Percentiles rank a stretch among this genome's conserved stretches.
Evolutionary conservation across 768 basidiomycete species (phyloP).

Genomic region (Tulasnella sp.): DNA sequence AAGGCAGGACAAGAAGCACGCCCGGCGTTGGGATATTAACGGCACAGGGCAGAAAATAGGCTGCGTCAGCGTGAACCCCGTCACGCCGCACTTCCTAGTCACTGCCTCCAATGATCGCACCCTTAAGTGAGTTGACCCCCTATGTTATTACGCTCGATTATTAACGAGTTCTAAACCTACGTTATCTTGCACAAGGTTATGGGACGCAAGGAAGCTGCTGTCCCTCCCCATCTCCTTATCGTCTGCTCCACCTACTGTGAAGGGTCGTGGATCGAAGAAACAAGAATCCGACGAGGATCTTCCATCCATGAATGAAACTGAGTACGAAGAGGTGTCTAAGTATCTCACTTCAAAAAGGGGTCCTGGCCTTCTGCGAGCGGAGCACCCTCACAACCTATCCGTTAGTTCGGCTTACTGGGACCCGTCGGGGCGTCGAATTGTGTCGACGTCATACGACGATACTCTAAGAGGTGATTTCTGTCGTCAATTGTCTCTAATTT

Average conservation of each 20-base stretch:
- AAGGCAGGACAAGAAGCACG: constrained; percentile 43
- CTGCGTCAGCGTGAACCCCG: constrained; percentile 68
- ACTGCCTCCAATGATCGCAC: constrained; percentile 67
- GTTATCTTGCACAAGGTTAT: constrained; percentile 42
- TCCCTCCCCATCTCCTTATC: constrained; percentile 29
- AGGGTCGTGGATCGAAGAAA: constrained; percentile 18
- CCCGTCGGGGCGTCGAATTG: constrained; percentile 61
- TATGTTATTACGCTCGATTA: neutral
- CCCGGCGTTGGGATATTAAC: constrained; percentile 22
- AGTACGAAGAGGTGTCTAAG: constrained; percentile 21
- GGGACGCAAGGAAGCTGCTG: constrained; percentile 64
- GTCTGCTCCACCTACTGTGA: constrained; percentile 25
- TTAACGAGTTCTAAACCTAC: neutral
- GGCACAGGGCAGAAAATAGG: constrained; percentile 39
- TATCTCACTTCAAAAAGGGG: constrained; percentile 45
- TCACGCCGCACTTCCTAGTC: constrained; percentile 50
- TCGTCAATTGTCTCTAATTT: no score
- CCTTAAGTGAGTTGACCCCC: constrained; percentile 45
- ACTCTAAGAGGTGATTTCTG: constrained; percentile 55
- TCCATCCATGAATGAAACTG: constrained; percentile 7
- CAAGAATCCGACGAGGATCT: constrained; percentile 17
- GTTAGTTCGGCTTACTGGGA: constrained; percentile 84
- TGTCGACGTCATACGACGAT: constrained; percentile 82
- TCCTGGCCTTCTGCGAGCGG: constrained; percentile 45
- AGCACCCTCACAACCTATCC: constrained; percentile 62